These are phyloP conservation scores for Eucalyptus microcorys DNA, from an alignment of 345 rosid genomes.

Conservation along the genomic window DNA sequence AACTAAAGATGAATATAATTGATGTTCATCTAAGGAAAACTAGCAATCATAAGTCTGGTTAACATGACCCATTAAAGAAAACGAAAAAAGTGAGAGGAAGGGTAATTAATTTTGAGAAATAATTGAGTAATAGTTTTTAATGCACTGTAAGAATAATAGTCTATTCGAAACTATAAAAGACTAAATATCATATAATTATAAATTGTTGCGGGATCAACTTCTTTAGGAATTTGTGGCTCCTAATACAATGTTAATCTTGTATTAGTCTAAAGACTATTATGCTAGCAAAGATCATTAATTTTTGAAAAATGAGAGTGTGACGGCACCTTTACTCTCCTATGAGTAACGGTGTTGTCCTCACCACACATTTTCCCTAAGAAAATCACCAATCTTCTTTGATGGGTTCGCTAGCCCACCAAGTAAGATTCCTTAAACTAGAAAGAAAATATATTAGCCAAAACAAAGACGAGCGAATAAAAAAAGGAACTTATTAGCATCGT, in stretches of 20 bases:
- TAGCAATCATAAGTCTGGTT: neutral
- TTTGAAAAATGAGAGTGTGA: too few relatives aligned
- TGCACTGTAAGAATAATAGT: fast-evolving
- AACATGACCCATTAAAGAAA: neutral
- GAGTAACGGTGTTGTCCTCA: neutral
- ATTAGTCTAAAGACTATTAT: fast-evolving
- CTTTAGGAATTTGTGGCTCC: too few relatives aligned
- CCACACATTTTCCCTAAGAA: neutral
- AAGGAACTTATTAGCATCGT: neutral
- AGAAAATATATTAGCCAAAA: neutral
- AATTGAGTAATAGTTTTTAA: neutral
- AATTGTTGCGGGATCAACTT: fast-evolving
- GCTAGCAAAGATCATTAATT: too few relatives aligned
- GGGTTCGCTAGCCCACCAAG: neutral
- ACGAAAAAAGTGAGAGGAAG: neutral
- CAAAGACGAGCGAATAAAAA: neutral
- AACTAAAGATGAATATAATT: neutral
- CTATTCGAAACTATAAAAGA: fast-evolving
- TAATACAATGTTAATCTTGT: fast-evolving
- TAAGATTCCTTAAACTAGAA: neutral
- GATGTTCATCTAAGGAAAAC: neutral
- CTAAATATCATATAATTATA: too few relatives aligned
- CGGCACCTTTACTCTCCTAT: neutral
- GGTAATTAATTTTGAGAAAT: neutral
- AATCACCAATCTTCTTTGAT: neutral